Evolutionary conservation across 179 eudicot genomes (phyloP).

Genomic region (Heliamphora pulchella): DNA sequence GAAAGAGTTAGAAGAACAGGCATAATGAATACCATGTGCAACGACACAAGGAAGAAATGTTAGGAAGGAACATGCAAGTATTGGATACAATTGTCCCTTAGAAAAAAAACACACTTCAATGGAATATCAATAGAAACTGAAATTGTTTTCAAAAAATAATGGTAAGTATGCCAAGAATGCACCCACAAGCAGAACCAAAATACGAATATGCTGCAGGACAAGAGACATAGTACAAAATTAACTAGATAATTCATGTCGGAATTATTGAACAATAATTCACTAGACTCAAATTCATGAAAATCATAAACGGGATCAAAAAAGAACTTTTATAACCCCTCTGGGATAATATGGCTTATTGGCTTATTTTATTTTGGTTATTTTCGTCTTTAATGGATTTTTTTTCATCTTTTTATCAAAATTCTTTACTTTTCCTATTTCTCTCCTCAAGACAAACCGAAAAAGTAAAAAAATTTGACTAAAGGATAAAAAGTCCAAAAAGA

Average conservation of each 20-base stretch:
- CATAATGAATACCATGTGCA: not conserved
- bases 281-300: too few species aligned
- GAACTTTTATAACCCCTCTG: too few species aligned
- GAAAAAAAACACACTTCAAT: not conserved
- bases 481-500: too few species aligned
- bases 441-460: too few species aligned
- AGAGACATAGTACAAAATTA: not conserved
- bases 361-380: too few species aligned
- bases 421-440: too few species aligned
- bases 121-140: constrained; percentile 1
- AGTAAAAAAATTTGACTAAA: too few species aligned
- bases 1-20: not conserved
- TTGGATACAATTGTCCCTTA: not conserved
- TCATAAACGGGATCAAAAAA: too few species aligned
- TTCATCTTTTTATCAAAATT: too few species aligned
- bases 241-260: not conserved
- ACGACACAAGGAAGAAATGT: constrained; percentile 4
- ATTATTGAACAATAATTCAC: not conserved
- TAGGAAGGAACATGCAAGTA: not conserved
- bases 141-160: not conserved
- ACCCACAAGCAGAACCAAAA: not conserved
- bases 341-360: too few species aligned
- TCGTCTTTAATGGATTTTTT: too few species aligned
- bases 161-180: not conserved
- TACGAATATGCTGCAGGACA: not conserved